Percentiles rank a stretch among this genome's conserved stretches.
phyloP scores from a whole-genome alignment of 2,329 filamentous ascomycete genomes.

The Paraconiothyrium sp. region DNA sequence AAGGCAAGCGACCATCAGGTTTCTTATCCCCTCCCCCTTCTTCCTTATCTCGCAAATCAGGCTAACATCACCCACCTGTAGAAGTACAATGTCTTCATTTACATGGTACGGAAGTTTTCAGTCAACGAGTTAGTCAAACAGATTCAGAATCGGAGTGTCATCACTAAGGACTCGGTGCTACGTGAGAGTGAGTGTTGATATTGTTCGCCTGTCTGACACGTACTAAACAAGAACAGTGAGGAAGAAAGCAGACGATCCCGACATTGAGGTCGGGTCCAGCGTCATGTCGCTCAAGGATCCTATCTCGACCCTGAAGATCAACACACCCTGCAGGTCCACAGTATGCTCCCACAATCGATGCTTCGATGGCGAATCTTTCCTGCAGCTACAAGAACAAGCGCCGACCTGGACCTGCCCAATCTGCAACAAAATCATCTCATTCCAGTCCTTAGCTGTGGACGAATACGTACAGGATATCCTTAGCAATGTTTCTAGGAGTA shows the following conservation, averaged over 20 bases:
- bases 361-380: conserved; percentile 91
- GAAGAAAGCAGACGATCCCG: conserved; percentile 82
- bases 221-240: conserved; percentile 66
- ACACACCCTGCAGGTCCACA: conserved; percentile 79
- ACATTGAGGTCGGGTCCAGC: conserved; percentile 88
- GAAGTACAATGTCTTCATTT: conserved; percentile 67
- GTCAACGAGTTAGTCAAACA: conserved; percentile 75
- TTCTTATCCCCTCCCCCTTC: conserved; percentile 28
- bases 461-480: conserved; percentile 94
- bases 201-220: not conserved
- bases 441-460: conserved; percentile 85
- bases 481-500: conserved; percentile 71
- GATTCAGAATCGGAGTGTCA: conserved; percentile 74
- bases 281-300: conserved; percentile 94
- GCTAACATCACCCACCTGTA: conserved; percentile 35
- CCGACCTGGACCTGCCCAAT: conserved; percentile 97
- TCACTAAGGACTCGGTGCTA: conserved; percentile 83
- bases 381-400: conserved; percentile 94
- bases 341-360: conserved; percentile 91
- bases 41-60: not conserved
- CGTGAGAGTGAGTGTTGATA: conserved; percentile 72
- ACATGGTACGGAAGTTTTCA: conserved; percentile 77
- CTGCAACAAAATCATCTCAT: conserved; percentile 84
- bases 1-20: conserved; percentile 69
- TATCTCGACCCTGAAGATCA: conserved; percentile 83